Percentiles rank a stretch among this genome's conserved stretches.
phyloP scores from a whole-genome alignment of 352 stramenopile genomes.

The Phytophthora tentaculata region DNA sequence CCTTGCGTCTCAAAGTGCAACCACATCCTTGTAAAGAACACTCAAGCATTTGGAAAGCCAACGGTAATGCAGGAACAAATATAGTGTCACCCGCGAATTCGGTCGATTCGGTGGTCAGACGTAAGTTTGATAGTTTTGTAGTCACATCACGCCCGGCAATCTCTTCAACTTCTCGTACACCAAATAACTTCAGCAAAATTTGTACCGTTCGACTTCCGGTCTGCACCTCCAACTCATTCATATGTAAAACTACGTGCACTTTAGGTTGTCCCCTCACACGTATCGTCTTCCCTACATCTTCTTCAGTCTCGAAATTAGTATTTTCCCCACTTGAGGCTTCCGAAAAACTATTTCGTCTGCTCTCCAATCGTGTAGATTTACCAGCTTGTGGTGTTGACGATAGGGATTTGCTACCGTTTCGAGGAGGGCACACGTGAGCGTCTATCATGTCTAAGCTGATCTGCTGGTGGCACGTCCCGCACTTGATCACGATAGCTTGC shows the following conservation, averaged over 20 bases:
- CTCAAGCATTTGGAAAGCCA: conserved; percentile 79
- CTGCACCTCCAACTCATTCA: conserved; percentile 63
- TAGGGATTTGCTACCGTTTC: conserved; percentile 17
- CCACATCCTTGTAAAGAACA: conserved; percentile 66
- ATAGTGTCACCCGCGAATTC: conserved; percentile 68
- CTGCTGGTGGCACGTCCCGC: conserved; percentile 61
- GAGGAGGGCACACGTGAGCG: conserved; percentile 52
- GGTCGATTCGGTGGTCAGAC: conserved; percentile 66
- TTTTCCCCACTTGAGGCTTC: conserved; percentile 22
- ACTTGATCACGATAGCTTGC: conserved; percentile 58
- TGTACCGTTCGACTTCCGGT: conserved; percentile 46
- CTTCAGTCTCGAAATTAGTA: not conserved
- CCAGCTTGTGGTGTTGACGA: conserved; percentile 21
- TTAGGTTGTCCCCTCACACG: conserved; percentile 10
- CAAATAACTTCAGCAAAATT: conserved; percentile 43
- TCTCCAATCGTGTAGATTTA: too few relatives aligned
- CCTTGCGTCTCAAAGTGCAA: conserved; percentile 37
- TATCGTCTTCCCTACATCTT: not conserved
- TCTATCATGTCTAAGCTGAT: conserved; percentile 67
- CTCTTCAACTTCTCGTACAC: not conserved
- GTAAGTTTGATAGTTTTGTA: conserved; percentile 41
- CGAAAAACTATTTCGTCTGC: conserved; percentile 30
- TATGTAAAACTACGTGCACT: conserved; percentile 46
- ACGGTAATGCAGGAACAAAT: conserved; percentile 66
- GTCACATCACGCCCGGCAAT: conserved; percentile 30